Conservation (phyloP, 208 protist species). For the Acanthamoeba royreba region DNA sequence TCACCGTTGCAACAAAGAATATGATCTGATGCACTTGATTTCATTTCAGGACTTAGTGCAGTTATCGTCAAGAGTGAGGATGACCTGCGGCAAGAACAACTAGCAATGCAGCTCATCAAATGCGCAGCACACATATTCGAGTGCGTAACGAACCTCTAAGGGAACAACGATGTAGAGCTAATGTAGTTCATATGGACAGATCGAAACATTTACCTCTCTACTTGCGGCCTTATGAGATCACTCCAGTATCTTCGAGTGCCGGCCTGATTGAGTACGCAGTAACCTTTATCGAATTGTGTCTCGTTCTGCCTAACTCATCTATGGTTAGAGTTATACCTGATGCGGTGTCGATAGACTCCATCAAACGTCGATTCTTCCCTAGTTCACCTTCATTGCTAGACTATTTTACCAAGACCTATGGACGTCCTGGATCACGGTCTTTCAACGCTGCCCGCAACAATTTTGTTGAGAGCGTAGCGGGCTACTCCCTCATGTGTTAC, state of each 20-base stretch:
- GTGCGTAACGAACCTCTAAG: no score
- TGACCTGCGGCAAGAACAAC: constrained; percentile 48
- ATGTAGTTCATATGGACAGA: neutral
- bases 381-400: neutral
- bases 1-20: neutral
- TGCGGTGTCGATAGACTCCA: constrained; percentile 40
- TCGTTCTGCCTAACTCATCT: neutral
- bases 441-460: constrained; percentile 35
- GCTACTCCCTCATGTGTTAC: constrained; percentile 45
- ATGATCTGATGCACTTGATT: neutral
- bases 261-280: constrained; percentile 24
- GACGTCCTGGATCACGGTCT: neutral
- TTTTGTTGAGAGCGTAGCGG: constrained; percentile 52
- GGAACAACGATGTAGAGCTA: no score
- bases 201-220: neutral
- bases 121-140: neutral
- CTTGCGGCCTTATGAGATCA: constrained; percentile 31
- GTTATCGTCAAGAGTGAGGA: constrained; percentile 39
- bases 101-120: constrained; percentile 50
- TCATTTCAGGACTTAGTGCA: neutral
- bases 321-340: constrained; percentile 7
- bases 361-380: constrained; percentile 39
- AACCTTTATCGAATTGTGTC: neutral
- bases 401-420: constrained; percentile 48
- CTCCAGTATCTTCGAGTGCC: neutral